Conservation (phyloP, 768 basidiomycete species). For the Tulasnella sp. region DNA sequence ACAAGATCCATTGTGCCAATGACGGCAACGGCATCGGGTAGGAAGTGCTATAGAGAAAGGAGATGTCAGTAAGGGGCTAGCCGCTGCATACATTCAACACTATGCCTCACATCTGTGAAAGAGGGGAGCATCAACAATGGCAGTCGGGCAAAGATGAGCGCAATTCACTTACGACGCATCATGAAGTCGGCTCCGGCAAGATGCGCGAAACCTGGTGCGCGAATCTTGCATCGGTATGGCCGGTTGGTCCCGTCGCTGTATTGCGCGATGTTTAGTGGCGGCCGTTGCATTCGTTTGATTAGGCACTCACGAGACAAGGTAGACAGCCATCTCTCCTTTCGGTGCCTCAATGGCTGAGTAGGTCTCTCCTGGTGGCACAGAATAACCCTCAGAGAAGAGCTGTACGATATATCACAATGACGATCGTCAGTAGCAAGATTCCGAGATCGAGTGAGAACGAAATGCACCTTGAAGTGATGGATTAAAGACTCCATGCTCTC, state of each 20-base stretch:
- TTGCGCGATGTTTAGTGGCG: too few relatives aligned
- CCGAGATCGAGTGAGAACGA: constrained; percentile 10
- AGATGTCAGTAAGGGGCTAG: neutral
- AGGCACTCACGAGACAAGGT: constrained; percentile 76
- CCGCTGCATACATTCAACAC: neutral
- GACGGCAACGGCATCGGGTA: constrained; percentile 91
- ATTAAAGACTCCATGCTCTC: constrained; percentile 98
- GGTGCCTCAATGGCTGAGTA: constrained; percentile 97
- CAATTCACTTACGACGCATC: constrained; percentile 68
- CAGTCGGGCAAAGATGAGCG: constrained; percentile 1
- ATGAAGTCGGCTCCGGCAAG: constrained; percentile 95
- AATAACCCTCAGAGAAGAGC: constrained; percentile 95
- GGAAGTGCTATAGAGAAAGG: constrained; percentile 51
- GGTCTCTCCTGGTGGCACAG: constrained; percentile 86
- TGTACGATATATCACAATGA: constrained; percentile 24
- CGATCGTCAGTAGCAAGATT: neutral
- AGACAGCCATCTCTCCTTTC: constrained; percentile 98
- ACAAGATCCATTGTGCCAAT: constrained; percentile 99
- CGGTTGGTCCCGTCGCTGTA: constrained; percentile 84
- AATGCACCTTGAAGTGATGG: constrained; percentile 86
- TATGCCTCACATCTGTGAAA: neutral
- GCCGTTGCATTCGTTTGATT: too few relatives aligned
- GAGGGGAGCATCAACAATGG: constrained; percentile 20
- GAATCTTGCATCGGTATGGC: constrained; percentile 94
- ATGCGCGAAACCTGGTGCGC: constrained; percentile 93